Base-by-base conservation (phyloP, 805 yeast species). In the Yarrowia deformans region DNA sequence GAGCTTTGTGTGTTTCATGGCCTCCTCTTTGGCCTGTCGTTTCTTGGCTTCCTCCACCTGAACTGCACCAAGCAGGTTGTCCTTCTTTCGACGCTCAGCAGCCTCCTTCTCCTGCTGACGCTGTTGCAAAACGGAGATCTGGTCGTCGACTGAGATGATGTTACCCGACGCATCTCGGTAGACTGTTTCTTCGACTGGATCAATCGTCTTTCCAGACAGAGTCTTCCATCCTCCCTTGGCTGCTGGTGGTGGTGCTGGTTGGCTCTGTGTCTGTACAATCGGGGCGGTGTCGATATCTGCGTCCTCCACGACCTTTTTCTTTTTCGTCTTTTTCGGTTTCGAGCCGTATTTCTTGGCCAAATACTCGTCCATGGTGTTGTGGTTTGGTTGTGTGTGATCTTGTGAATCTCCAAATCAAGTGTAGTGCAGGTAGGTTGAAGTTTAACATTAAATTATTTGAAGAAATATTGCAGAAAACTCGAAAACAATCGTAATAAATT, bases 211-310 rank as follows among this genome's bases (percentile, higher is more conserved):
- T 32, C 66, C 66, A 7, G 66, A 60, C 8, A 60, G 32, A 8
- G 66, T 60, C 52, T 60, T 43, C 66, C 66, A 60, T 60, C 66
- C 66, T 13, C 43, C 52, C n/a, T 54, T 54, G 23, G 58, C 49
- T 2, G 3, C 29, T 32, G n/a, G 64, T 12, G 40, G 37, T 39
- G 43, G 50, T 7, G 8, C 8, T 7, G 7, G 19, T 14, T 54
- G 45, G 14, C 45, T 14, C 13, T 54, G 45, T 39, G 45, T 5
- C 13, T 23, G 60, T 1, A 13, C 4, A n/a, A 35, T 35, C 35
- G 43, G 60, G 4, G 60, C 45, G 13, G 45, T 19, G 40, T 29
- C 49, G 6, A 8, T 7, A n/a, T 45, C 43, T 2, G 40, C 9
- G 10, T 45, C 54, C 7, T 63, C 68, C n/a, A 23, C 46, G 3